A percentile compares a stretch with the other conserved stretches of the same genome.
These are phyloP conservation scores for Ilyonectria robusta DNA, from an alignment of 2,329 filamentous ascomycete species.

Conservation along the genomic window DNA sequence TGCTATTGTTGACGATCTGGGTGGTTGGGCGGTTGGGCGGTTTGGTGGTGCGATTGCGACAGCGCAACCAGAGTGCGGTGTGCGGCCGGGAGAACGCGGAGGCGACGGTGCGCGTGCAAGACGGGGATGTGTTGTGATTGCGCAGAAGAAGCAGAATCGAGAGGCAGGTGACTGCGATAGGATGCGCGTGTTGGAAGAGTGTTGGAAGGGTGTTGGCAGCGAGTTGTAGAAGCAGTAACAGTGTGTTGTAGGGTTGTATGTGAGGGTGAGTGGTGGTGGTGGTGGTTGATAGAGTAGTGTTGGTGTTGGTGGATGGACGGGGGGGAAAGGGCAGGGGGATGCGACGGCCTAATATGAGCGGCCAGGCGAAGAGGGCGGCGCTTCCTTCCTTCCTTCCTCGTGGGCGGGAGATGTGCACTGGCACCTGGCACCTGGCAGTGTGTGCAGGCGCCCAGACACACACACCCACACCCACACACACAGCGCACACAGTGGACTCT, in stretches of 20 bases:
- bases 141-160: neutral
- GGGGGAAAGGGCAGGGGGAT: slow-evolving; percentile 40
- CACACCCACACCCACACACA: neutral
- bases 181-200: neutral
- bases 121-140: slow-evolving; percentile 1
- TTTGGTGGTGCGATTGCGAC: slow-evolving; percentile 46
- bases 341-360: slow-evolving; percentile 46
- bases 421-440: neutral
- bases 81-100: slow-evolving; percentile 32
- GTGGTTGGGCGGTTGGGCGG: slow-evolving; percentile 30
- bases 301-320: slow-evolving; percentile 40
- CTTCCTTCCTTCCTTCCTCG: neutral
- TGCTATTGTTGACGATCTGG: slow-evolving; percentile 19
- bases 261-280: slow-evolving; percentile 38
- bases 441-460: neutral
- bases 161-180: neutral
- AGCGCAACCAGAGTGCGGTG: slow-evolving; percentile 19
- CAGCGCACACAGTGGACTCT: neutral
- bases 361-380: slow-evolving; percentile 16
- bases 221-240: slow-evolving; percentile 3
- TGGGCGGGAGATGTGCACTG: slow-evolving; percentile 21
- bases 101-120: slow-evolving; percentile 38
- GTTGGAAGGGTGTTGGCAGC: neutral
- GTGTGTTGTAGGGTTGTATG: slow-evolving; percentile 9
- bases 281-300: slow-evolving; percentile 41